Base-by-base conservation (phyloP, 2,329 filamentous ascomycete species). In the Penicillium capsulatum region DNA sequence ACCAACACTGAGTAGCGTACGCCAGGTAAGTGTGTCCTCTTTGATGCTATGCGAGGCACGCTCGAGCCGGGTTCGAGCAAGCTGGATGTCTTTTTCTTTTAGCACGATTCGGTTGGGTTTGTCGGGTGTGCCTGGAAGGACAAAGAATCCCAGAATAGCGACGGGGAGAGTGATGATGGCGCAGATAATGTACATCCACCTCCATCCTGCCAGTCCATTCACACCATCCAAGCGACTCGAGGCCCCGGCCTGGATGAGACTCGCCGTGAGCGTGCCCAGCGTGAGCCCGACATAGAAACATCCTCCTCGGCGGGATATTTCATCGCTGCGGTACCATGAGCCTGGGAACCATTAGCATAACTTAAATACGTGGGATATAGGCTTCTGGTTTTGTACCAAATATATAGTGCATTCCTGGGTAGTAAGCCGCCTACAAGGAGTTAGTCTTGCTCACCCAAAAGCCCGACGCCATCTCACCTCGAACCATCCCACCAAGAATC, bases 161-260 rank as follows among this genome's bases (percentile, higher is more conserved):
- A 79, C 59, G 0, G 75, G 74, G 9, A 80, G 72, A 1, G 77
- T 79, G 41, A 80, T 74, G 4, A 79, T 41, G 3, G 73, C 63
- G 36, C 67, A 68, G 52, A 77, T 73, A 31, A 76, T 73, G 48
- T 77, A 79, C 63, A 79, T 74, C 76, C 75, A 79, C n/a, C 73
- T 59, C 71, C 72, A 75, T 0, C 71, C 73, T 1, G 65, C 65
- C 0, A 75, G 59, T 0, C 72, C 72, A 16, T 68, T 56, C 3
- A 73, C 60, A 1, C 68, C 71, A 24, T 73, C 61, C 0, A 73
- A 59, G 1, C 64, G 54, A 1, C 60, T 48, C 1, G 65, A 67
- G 3, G 70, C 64, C 0, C 65, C 70, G 2, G 68, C 64, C 47
- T 71, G 68, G 36, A 77, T 72, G 10, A 77, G 58, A 0, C 73